Conservation (phyloP, 2,329 filamentous ascomycete genomes). For the Neocatenulostroma microsporum region DNA sequence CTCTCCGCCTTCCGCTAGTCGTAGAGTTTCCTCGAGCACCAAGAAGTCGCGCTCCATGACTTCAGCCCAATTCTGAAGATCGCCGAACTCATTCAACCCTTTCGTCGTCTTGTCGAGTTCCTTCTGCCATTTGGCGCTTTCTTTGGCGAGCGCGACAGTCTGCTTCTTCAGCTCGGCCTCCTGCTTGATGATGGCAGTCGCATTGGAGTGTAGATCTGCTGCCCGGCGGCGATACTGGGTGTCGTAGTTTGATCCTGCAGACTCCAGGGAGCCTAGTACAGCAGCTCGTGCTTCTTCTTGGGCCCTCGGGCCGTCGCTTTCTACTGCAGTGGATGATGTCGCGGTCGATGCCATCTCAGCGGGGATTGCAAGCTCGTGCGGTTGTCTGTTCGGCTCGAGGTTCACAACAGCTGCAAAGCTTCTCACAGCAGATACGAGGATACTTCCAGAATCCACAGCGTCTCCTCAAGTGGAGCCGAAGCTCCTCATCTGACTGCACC, state of each 20-base stretch:
- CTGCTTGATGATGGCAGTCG: slow-evolving; percentile 57
- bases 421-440: background rate
- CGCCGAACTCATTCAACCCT: slow-evolving; percentile 67
- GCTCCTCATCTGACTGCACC: slow-evolving; percentile 1
- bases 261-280: slow-evolving; percentile 42
- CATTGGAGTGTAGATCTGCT: slow-evolving; percentile 60
- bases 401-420: too few species aligned
- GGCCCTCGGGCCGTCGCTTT: slow-evolving; percentile 20
- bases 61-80: slow-evolving; percentile 83
- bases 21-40: slow-evolving; percentile 32
- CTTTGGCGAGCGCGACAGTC: slow-evolving; percentile 50
- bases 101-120: slow-evolving; percentile 56
- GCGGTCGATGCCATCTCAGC: slow-evolving; percentile 10
- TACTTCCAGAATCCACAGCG: too few species aligned
- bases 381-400: background rate
- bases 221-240: slow-evolving; percentile 61
- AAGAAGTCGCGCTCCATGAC: slow-evolving; percentile 50
- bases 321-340: slow-evolving; percentile 11
- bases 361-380: background rate
- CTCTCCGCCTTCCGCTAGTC: slow-evolving; percentile 26
- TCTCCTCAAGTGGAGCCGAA: slow-evolving; percentile 3
- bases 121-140: slow-evolving; percentile 57
- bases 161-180: slow-evolving; percentile 44
- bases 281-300: slow-evolving; percentile 45
- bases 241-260: slow-evolving; percentile 62